These are phyloP conservation scores for Lentinula detonsa DNA, from an alignment of 768 basidiomycete species.

Conservation along the genomic window DNA sequence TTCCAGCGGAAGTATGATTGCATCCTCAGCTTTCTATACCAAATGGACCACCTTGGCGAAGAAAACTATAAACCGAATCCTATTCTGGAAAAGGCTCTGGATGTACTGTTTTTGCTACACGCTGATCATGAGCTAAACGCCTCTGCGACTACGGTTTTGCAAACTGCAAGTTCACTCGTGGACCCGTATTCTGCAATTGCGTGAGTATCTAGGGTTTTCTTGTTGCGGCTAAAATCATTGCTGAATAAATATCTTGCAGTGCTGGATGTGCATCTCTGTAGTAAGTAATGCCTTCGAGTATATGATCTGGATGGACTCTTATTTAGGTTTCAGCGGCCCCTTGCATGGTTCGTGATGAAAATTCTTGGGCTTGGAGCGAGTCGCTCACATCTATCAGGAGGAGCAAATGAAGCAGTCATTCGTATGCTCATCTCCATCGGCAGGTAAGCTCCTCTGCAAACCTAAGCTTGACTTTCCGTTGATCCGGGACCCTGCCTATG, in stretches of 20 bases:
- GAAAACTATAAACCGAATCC: slow-evolving; percentile 76
- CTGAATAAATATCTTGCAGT: slow-evolving; percentile 22
- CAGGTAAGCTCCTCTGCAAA: slow-evolving; percentile 36
- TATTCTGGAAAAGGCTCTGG: slow-evolving; percentile 80
- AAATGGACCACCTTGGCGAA: slow-evolving; percentile 79
- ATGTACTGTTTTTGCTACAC: slow-evolving; percentile 82
- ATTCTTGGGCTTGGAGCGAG: background rate
- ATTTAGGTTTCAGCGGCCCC: slow-evolving; percentile 43
- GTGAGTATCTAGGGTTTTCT: slow-evolving; percentile 27
- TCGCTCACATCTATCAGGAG: slow-evolving; percentile 38
- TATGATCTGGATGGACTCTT: background rate
- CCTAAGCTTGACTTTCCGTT: background rate
- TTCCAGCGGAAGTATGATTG: background rate
- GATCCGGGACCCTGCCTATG: background rate
- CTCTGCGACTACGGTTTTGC: slow-evolving; percentile 78
- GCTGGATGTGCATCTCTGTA: slow-evolving; percentile 87
- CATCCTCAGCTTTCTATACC: slow-evolving; percentile 69
- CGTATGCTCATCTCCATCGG: slow-evolving; percentile 90
- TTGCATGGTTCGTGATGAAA: slow-evolving; percentile 46
- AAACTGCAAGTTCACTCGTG: slow-evolving; percentile 83
- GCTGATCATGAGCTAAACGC: slow-evolving; percentile 92
- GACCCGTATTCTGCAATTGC: slow-evolving; percentile 88
- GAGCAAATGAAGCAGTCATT: slow-evolving; percentile 92
- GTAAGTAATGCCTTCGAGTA: slow-evolving; percentile 38
- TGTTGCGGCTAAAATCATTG: background rate